Evolutionary conservation across 2,329 filamentous ascomycete species (phyloP).

Genomic region (Bertia moriformis): DNA sequence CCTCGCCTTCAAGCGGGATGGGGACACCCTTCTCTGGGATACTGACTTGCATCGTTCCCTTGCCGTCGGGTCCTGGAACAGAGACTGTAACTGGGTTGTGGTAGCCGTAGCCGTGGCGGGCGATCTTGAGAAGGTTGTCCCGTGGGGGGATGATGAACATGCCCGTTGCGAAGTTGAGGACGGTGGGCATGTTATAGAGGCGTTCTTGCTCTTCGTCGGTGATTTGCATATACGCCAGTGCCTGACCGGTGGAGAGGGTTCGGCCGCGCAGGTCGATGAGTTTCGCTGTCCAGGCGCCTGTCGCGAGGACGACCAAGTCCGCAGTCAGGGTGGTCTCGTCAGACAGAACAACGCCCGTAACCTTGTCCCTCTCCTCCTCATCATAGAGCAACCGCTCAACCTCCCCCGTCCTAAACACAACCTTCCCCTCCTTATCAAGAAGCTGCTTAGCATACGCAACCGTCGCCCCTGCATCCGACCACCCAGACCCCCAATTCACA

Average conservation of each 20-base stretch:
- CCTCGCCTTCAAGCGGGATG: conserved; percentile 45
- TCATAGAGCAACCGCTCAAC: conserved; percentile 26
- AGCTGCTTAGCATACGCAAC: conserved; percentile 49
- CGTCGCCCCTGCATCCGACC: conserved; percentile 62
- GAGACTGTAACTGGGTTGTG: conserved; percentile 29
- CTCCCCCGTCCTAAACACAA: conserved; percentile 36
- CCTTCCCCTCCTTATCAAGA: conserved; percentile 37
- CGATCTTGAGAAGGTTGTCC: conserved; percentile 49
- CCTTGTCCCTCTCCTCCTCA: conserved; percentile 15
- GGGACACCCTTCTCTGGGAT: conserved; percentile 11
- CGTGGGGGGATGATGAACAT: conserved; percentile 63
- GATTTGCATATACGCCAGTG: conserved; percentile 63
- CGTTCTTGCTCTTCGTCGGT: conserved; percentile 53
- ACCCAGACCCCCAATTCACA: conserved; percentile 60
- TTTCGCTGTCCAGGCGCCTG: conserved; percentile 73
- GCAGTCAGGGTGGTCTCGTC: conserved; percentile 37
- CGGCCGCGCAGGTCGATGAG: conserved; percentile 67
- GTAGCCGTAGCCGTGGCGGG: conserved; percentile 57
- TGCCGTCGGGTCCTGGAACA: conserved; percentile 7
- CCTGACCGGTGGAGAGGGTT: conserved; percentile 69
- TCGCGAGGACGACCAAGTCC: conserved; percentile 65
- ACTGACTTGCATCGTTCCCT: conserved; percentile 4
- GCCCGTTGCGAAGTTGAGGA: conserved; percentile 57
- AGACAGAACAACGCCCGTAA: conserved; percentile 43
- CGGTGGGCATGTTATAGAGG: conserved; percentile 53